Conservation (phyloP, 164 flowering plant genomes). For the Macadamia tetraphylla region DNA sequence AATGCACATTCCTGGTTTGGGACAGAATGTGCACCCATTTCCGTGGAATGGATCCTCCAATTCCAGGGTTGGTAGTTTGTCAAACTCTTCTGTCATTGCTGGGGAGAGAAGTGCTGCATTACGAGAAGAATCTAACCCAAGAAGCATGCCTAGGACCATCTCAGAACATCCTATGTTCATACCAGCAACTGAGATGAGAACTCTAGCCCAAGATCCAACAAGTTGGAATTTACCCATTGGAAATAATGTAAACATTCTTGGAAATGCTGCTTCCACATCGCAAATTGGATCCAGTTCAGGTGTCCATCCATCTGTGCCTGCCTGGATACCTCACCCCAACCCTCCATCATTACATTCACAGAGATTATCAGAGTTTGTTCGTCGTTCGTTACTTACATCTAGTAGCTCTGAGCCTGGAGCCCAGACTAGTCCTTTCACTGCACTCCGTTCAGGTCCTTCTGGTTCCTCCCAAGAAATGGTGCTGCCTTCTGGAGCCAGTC, state of each 20-base stretch:
- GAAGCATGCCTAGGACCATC: slow-evolving; percentile 36
- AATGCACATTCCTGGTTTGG: slow-evolving; percentile 21
- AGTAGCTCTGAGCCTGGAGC: slow-evolving; percentile 40
- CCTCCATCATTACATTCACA: slow-evolving; percentile 35
- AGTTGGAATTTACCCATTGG: slow-evolving; percentile 34
- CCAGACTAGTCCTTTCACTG: slow-evolving; percentile 24
- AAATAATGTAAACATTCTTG: slow-evolving; percentile 27
- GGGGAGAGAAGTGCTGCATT: slow-evolving; percentile 27
- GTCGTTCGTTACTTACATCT: slow-evolving; percentile 44
- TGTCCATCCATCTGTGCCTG: slow-evolving; percentile 29
- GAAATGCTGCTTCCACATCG: slow-evolving; percentile 49
- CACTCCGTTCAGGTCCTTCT: slow-evolving; percentile 26
- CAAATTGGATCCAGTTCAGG: slow-evolving; percentile 37
- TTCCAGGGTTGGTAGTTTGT: slow-evolving; percentile 37
- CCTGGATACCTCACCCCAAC: slow-evolving; percentile 36
- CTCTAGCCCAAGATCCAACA: slow-evolving; percentile 27
- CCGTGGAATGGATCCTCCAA: slow-evolving; percentile 38
- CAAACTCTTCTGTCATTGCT: slow-evolving; percentile 23
- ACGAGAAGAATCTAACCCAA: slow-evolving; percentile 32
- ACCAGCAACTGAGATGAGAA: slow-evolving; percentile 39
- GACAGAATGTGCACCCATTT: slow-evolving; percentile 29
- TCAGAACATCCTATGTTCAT: slow-evolving; percentile 51
- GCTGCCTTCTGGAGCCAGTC: slow-evolving; percentile 38
- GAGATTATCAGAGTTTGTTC: slow-evolving; percentile 57
- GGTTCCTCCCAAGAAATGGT: slow-evolving; percentile 34